phyloP scores from a whole-genome alignment of 306 rosid genomes.

The Castanea crenata region DNA sequence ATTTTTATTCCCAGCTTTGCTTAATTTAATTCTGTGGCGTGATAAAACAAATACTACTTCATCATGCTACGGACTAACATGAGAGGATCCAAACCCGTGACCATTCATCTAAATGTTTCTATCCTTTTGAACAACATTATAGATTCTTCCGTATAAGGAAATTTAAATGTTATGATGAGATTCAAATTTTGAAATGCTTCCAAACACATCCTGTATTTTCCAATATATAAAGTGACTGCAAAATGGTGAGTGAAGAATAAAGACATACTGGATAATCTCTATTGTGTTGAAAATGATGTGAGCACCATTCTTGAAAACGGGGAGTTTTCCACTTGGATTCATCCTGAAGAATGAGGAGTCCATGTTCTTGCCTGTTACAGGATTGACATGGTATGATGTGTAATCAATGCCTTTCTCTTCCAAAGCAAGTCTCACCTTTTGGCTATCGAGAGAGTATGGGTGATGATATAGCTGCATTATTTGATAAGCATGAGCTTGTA shows the following conservation, averaged over 20 bases:
- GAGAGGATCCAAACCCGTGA: background rate
- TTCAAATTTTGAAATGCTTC: background rate
- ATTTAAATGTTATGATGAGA: background rate
- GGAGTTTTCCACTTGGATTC: conserved; percentile 72
- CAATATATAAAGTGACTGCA: background rate
- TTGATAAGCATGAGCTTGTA: conserved; percentile 21
- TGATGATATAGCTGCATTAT: conserved; percentile 96
- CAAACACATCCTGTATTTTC: background rate
- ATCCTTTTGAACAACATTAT: background rate
- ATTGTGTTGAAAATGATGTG: conserved; percentile 72
- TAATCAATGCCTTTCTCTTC: conserved; percentile 86
- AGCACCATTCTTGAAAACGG: conserved; percentile 84
- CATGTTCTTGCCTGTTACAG: conserved; percentile 85
- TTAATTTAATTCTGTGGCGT: background rate
- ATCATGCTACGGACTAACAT: background rate
- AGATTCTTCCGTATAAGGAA: background rate
- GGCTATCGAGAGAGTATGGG: conserved; percentile 84
- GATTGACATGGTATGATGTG: conserved; percentile 90
- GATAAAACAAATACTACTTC: background rate
- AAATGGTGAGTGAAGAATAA: conserved; percentile 18
- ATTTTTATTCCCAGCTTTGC: background rate
- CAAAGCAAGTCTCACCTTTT: conserved; percentile 88
- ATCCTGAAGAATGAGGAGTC: conserved; percentile 72
- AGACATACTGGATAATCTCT: conserved; percentile 81
- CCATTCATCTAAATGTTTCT: background rate